Evolutionary conservation across 1,284 basidiomycete genomes (phyloP), one percentile per base, ranked within the genome.

Genomic region (Ganoderma lucidum): DNA sequence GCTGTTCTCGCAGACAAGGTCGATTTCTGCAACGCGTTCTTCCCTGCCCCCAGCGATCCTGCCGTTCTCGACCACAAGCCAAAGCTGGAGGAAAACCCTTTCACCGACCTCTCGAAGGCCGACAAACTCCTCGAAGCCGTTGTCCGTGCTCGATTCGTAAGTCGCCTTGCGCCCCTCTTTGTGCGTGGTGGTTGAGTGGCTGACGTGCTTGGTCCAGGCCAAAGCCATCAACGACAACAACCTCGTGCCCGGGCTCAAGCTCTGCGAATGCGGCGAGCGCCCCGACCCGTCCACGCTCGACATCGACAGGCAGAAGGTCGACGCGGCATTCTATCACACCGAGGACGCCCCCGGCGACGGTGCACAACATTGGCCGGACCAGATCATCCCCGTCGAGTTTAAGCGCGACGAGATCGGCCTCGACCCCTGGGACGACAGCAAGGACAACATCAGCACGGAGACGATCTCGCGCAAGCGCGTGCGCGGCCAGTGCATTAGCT

Each of bases 381-480:
- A 64, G 17, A 1, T 61, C 12, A 30, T 66, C 19, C 45, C 68
- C 1, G 44, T 70, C 28, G 65, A 65, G 60, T 67, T 67, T 60
- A 67, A 70, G 45, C 28, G 35, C 8, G 12, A 63, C 12, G 17
- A 41, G 0, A 45, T 5, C 41, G 3, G 6, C 14, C 37, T 62
- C 37, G 63, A 70, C n/a, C 65, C 68, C 0, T 70, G 63, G 62
- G 56, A 64, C n/a, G 69, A 70, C 23, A 23, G 30, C 23, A 41
- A 44, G 15, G n/a, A 5, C 42, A 23, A 61, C 19, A 28, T 23
- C n/a, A 23, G 30, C 61, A 17, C 32, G 4, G n/a, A 28, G 8
- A 12, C 55, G 17, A 32, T 14, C 2, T 32, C 37, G 17, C 44
- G 63, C 2, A 53, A 32, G 48, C 30, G 35, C 37, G 42, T 45